Percentiles rank a stretch among this genome's conserved stretches.
These are phyloP conservation scores for Lolium rigidum DNA, from an alignment of 176 grass and related monocot genomes.

Conservation along the genomic window DNA sequence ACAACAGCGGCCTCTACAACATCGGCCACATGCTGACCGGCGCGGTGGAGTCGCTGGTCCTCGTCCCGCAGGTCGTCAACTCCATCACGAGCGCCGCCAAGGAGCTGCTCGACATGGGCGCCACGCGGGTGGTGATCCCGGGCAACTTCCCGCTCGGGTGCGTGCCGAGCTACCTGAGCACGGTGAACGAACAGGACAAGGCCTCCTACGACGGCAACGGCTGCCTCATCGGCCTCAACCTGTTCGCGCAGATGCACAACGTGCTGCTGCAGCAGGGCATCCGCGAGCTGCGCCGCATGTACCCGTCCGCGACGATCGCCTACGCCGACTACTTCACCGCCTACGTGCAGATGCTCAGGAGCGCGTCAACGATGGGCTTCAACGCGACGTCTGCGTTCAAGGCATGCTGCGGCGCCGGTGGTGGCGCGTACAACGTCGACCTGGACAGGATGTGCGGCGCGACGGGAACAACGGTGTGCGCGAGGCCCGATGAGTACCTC, in stretches of 20 bases:
- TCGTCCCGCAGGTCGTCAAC: constrained; percentile 66
- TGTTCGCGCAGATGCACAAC: constrained; percentile 67
- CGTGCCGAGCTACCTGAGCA: constrained; percentile 64
- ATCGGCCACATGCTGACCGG: constrained; percentile 8
- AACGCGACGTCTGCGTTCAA: constrained; percentile 18
- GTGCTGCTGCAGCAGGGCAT: constrained; percentile 50
- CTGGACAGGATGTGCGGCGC: constrained; percentile 65
- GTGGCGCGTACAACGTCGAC: constrained; percentile 56
- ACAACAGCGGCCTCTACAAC: constrained; percentile 6
- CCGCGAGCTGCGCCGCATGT: constrained; percentile 40
- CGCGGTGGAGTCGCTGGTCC: constrained; percentile 48
- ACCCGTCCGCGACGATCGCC: constrained; percentile 39
- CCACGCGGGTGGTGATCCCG: constrained; percentile 56
- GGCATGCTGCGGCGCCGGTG: constrained; percentile 75
- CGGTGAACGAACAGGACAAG: constrained; percentile 43
- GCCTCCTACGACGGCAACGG: constrained; percentile 46
- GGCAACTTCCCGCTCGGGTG: constrained; percentile 88
- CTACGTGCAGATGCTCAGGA: constrained; percentile 62
- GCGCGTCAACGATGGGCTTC: constrained; percentile 51
- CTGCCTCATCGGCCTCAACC: constrained; percentile 64
- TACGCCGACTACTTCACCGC: constrained; percentile 81
- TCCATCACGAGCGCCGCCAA: constrained; percentile 44
- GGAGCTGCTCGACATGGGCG: constrained; percentile 47
- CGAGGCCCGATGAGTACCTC: constrained; percentile 48
- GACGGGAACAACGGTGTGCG: constrained; percentile 47